These are phyloP conservation scores for Neurospora sp. DNA, from an alignment of 2,329 filamentous ascomycete genomes.

Conservation along the genomic window DNA sequence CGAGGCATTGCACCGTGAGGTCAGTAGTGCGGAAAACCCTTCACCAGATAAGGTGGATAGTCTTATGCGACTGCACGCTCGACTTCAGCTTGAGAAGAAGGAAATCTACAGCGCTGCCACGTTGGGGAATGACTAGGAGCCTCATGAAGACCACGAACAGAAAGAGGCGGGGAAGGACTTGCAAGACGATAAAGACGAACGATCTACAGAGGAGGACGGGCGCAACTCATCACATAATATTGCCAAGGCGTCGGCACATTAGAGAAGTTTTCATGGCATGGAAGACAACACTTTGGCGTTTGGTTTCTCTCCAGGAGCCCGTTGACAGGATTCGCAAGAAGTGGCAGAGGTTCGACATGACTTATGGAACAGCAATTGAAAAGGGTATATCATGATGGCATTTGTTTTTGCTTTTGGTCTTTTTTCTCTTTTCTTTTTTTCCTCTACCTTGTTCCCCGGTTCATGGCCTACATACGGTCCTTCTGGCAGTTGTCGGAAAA, in stretches of 20 bases:
- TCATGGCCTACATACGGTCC: neutral
- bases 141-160: slow-evolving; percentile 9
- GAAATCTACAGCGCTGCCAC: slow-evolving; percentile 40
- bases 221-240: neutral
- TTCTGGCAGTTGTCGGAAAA: neutral
- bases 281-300: neutral
- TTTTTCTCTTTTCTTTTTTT: slow-evolving; percentile 3
- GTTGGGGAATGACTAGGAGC: neutral
- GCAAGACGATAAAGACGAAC: neutral
- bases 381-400: slow-evolving; percentile 2
- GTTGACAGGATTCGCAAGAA: neutral
- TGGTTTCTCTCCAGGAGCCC: neutral
- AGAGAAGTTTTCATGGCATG: neutral
- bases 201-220: neutral
- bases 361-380: neutral
- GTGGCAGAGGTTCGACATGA: neutral
- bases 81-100: slow-evolving; percentile 46
- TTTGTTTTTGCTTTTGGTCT: slow-evolving; percentile 2
- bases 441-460: neutral
- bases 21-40: slow-evolving; percentile 39
- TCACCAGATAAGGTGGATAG: slow-evolving; percentile 39
- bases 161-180: neutral
- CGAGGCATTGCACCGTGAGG: slow-evolving; percentile 44
- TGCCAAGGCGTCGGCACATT: slow-evolving; percentile 9
- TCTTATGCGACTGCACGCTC: slow-evolving; percentile 43